A percentile compares a stretch with the other conserved stretches of the same genome.
Conservation (phyloP, 139 green algal genomes). For the Picocystis salinarum region DNA sequence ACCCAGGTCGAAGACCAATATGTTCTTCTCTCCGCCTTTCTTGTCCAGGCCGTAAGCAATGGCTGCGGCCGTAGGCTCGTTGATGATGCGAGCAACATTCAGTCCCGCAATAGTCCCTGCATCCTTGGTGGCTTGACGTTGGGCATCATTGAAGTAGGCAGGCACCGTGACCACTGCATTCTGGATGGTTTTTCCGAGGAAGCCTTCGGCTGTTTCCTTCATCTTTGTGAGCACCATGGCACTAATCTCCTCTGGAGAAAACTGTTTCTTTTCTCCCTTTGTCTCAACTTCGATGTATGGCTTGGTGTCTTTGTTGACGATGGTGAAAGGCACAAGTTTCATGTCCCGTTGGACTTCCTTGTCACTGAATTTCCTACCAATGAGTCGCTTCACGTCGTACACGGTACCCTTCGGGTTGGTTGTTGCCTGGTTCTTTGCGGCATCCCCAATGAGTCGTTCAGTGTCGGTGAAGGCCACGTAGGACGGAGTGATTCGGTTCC, state of each 20-base stretch:
- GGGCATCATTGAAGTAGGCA: constrained; percentile 99
- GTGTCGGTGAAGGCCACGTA: constrained; percentile 94
- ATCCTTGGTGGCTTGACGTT: constrained; percentile 94
- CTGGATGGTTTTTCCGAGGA: constrained; percentile 62
- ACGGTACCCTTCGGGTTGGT: constrained; percentile 80
- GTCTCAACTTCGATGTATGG: constrained; percentile 64
- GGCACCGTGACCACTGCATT: constrained; percentile 77
- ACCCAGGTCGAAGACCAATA: constrained; percentile 96
- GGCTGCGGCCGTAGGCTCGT: constrained; percentile 88
- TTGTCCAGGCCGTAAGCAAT: constrained; percentile 93
- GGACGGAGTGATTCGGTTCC: constrained; percentile 96
- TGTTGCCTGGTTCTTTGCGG: constrained; percentile 93
- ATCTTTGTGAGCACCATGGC: constrained; percentile 96
- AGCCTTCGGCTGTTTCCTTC: constrained; percentile 74
- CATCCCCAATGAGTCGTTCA: constrained; percentile 95
- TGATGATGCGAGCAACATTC: constrained; percentile 91
- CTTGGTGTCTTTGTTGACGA: constrained; percentile 83
- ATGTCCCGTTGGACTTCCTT: constrained; percentile 86
- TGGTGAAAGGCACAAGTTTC: constrained; percentile 90
- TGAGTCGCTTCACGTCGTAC: constrained; percentile 97
- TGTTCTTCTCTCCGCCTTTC: constrained; percentile 75
- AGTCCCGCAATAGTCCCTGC: constrained; percentile 55
- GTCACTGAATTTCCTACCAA: constrained; percentile 85
- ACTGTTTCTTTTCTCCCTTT: constrained; percentile 34
- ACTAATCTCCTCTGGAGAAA: constrained; percentile 88